Base-by-base conservation (phyloP, 495 filamentous ascomycete species). In the Penicillium malachiteum region DNA sequence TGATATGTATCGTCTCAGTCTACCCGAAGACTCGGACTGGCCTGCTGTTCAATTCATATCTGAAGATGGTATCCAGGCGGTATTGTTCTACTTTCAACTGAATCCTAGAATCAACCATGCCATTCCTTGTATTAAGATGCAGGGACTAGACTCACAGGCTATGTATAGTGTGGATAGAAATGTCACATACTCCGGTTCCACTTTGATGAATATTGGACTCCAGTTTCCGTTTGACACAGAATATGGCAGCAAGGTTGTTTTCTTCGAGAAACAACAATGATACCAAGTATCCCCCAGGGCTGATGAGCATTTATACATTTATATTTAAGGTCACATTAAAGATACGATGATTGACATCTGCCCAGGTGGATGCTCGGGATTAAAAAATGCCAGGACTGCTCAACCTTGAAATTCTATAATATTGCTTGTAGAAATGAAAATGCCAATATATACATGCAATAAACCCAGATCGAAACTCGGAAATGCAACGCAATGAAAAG, bases 1-100 rank as follows among this genome's bases (percentile, higher is more conserved):
- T 3, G 73, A 80, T 52, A 69, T 80, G 65, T 81, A 75, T 56
- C 76, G 80, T 2, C 67, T 84, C 8, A 71, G 67, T 7, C 66
- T 82, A 0, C 81, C 81, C 0, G 78, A 81, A 47, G 69, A 81
- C 21, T 79, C 77, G 0, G 78, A 81, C 47, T 82, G 78, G 78
- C 81, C 81, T 10, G 80, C 79, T 26, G 78, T 71, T 30, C 67
- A 78, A 64, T 81, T 81, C 55, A 68, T 79, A n/a, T 71, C 74
- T 0, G 66, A 74, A 7, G 75, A 77, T 53, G 68, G 62, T 2
- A 59, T 54, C 11, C 63, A 72, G 47, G 75, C 64, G 9, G 76
- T 81, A 0, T 58, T 83, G 10, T 83, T 83, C 54, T 73, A 68
- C 12, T 82, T 81, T 66, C 78, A 81, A 62, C 64, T 77, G 17